phyloP scores from a whole-genome alignment of 345 rosid species.

The Carallia pectinifolia region DNA sequence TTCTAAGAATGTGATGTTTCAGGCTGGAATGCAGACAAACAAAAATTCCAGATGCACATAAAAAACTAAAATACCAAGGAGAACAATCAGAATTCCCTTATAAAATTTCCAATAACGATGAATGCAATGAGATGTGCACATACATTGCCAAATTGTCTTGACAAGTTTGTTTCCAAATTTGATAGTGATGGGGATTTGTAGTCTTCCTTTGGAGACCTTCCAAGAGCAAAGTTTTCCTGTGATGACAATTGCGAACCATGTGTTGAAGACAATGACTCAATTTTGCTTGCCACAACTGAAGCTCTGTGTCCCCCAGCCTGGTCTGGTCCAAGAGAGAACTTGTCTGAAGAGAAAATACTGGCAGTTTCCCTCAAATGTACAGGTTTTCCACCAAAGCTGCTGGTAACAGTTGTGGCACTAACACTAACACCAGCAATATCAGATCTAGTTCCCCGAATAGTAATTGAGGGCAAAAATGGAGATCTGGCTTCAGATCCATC shows the following conservation, averaged over 20 bases:
- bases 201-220: constrained; percentile 42
- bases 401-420: constrained; percentile 33
- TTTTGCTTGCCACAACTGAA: constrained; percentile 38
- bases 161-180: constrained; percentile 54
- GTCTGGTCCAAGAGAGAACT: constrained; percentile 30
- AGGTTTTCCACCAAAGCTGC: constrained; percentile 41
- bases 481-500: constrained; percentile 34
- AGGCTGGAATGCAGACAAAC: neutral
- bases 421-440: constrained; percentile 28
- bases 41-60: neutral
- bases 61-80: neutral
- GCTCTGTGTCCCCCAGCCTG: constrained; percentile 29
- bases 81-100: neutral
- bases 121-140: constrained; percentile 19
- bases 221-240: constrained; percentile 49
- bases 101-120: neutral
- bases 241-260: constrained; percentile 44
- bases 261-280: constrained; percentile 65
- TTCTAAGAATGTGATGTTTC: neutral
- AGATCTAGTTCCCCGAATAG: constrained; percentile 32
- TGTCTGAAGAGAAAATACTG: constrained; percentile 29
- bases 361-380: constrained; percentile 32
- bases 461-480: constrained; percentile 31
- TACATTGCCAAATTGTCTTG: constrained; percentile 80
- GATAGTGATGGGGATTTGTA: constrained; percentile 34